Base-by-base conservation (phyloP, 2,329 filamentous ascomycete species). In the Samsoniella hepiali region DNA sequence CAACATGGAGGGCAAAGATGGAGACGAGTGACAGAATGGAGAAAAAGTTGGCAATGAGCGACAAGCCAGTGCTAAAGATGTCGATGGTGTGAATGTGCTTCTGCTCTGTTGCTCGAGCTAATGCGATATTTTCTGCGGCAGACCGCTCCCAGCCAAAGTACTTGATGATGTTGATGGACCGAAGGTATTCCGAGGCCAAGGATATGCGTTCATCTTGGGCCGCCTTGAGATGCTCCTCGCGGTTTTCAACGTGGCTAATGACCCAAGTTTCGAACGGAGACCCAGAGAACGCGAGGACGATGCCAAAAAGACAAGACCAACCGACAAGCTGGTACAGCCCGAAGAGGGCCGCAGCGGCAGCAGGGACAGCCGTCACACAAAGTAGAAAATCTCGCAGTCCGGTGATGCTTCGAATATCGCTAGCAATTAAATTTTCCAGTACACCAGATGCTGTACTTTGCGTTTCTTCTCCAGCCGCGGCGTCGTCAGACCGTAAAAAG, bases 161-260 rank as follows among this genome's bases (percentile, higher is more conserved):
- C 66, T 84, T 84, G 68, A 84, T 75, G 1, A 78, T 78, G 31
- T 77, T 76, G 60, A 83, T 82, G 3, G 81, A 80, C 17, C 74
- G 70, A 11, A 83, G 71, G 64, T 82, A 83, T 67, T 84, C 81
- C 0, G 83, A 81, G 17, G 86, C 79, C n/a, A 83, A 77, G 1
- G 83, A 84, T 61, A 87, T 81, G 34, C 84, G 81, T 15, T 77
- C 75, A 69, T 87, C 84, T 55, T 85, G 84, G 29, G 83, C 81
- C 59, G 78, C 77, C 65, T 82, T 81, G 54, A 84, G 27, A 78
- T 76, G 45, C 77, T 77, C 70, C 85, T 81, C 36, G 80, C 76
- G 36, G 71, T 74, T 50, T 79, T 78, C 77, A 86, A 84, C 22
- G 70, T 72, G n/a, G 77, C 78, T 1, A 79, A 79, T 60, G 13